These are phyloP conservation scores for Pelargonium fulgidum DNA, from an alignment of 441 rosid genomes.

Conservation along the genomic window DNA sequence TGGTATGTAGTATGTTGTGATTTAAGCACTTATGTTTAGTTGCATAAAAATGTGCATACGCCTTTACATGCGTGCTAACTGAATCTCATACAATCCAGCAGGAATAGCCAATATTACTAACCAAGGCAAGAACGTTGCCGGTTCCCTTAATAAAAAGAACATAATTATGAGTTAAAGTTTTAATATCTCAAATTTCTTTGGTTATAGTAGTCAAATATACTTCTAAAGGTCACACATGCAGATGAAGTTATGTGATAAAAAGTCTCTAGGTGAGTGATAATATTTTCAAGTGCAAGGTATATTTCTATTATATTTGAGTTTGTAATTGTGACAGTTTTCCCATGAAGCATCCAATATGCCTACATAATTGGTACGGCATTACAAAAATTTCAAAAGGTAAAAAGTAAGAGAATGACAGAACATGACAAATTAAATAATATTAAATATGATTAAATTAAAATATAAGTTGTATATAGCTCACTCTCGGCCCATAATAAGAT, in stretches of 20 bases:
- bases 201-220: neutral
- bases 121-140: neutral
- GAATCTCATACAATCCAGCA: neutral
- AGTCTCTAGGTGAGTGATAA: neutral
- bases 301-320: neutral
- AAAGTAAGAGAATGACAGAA: no score
- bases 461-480: no score
- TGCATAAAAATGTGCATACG: neutral
- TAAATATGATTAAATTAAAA: no score
- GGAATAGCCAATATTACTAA: neutral
- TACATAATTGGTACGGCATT: no score
- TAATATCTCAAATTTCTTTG: neutral
- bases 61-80: neutral
- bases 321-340: neutral
- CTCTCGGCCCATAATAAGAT: no score
- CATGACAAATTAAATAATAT: no score
- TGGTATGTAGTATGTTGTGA: slow-evolving; percentile 47
- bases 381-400: no score
- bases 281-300: neutral
- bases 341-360: no score
- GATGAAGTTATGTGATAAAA: neutral
- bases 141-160: neutral
- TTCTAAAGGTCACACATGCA: neutral
- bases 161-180: no score
- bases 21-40: slow-evolving; percentile 14